Percentiles rank a stretch among this genome's conserved stretches.
Evolutionary conservation across 148 eudicot genomes (phyloP).

Genomic region (Camellia sinensis): DNA sequence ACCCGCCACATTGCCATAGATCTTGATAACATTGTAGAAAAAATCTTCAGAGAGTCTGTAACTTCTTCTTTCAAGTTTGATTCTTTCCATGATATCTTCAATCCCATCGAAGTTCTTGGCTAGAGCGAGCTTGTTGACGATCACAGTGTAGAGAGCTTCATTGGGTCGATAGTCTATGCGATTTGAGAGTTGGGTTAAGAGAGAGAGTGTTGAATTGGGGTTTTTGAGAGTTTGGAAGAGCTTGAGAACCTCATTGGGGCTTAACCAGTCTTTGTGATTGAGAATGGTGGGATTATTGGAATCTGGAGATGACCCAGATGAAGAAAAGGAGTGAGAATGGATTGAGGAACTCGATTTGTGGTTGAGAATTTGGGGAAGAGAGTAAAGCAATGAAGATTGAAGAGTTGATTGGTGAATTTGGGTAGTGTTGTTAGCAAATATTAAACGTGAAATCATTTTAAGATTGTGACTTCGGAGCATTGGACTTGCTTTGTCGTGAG

Average conservation of each 20-base stretch:
- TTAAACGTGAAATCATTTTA: slow-evolving; percentile 16
- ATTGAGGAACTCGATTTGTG: background rate
- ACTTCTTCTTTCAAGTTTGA: slow-evolving; percentile 49
- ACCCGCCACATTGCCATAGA: slow-evolving; percentile 71
- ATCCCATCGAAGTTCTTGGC: slow-evolving; percentile 56
- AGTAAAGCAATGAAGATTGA: slow-evolving; percentile 7
- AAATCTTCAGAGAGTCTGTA: slow-evolving; percentile 67
- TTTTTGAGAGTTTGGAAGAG: slow-evolving; percentile 51
- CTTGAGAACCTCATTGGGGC: slow-evolving; percentile 56
- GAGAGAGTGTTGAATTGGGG: slow-evolving; percentile 46
- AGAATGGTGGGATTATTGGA: slow-evolving; percentile 24
- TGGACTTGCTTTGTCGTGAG: background rate
- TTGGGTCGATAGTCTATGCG: slow-evolving; percentile 82
- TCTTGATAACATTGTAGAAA: slow-evolving; percentile 58
- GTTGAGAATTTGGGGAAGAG: background rate
- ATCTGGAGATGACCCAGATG: slow-evolving; percentile 20
- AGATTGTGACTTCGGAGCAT: background rate
- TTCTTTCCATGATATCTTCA: slow-evolving; percentile 44
- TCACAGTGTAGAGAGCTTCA: slow-evolving; percentile 55
- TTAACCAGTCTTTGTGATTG: slow-evolving; percentile 74
- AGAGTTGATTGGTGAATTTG: slow-evolving; percentile 10
- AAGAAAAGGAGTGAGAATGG: slow-evolving; percentile 19
- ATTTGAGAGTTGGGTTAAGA: slow-evolving; percentile 47
- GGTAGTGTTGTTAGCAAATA: background rate
- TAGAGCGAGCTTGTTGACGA: slow-evolving; percentile 51